These are phyloP conservation scores for Xylaria curta DNA, from an alignment of 495 filamentous ascomycete genomes.

Conservation along the genomic window DNA sequence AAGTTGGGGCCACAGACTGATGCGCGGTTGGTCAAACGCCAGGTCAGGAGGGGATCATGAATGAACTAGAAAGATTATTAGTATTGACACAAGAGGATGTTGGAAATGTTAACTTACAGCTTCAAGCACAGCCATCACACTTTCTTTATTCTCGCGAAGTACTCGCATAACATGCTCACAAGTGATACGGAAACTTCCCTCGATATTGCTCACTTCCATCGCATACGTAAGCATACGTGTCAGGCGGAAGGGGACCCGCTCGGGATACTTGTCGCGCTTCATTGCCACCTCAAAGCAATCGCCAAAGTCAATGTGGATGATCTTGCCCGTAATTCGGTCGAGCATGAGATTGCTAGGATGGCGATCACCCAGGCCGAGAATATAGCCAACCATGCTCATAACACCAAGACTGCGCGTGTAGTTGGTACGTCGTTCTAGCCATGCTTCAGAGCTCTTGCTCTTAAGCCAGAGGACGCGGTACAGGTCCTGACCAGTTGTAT, in stretches of 20 bases:
- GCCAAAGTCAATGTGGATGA: slow-evolving; percentile 98
- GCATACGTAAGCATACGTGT: slow-evolving; percentile 99
- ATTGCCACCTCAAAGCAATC: slow-evolving; percentile 99
- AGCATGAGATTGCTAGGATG: slow-evolving; percentile 98
- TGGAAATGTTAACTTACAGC: slow-evolving; percentile 68
- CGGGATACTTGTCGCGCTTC: slow-evolving; percentile 99
- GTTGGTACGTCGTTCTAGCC: slow-evolving; percentile 95
- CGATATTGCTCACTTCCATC: slow-evolving; percentile 99
- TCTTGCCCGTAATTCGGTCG: slow-evolving; percentile 91
- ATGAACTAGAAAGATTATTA: slow-evolving; percentile 73
- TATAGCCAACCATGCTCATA: slow-evolving; percentile 99
- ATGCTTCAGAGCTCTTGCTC: slow-evolving; percentile 96
- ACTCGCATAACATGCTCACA: slow-evolving; percentile 99
- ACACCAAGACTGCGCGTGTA: slow-evolving; percentile 97
- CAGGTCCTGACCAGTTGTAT: slow-evolving; percentile 97
- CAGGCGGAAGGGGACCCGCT: slow-evolving; percentile 94
- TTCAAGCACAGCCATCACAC: slow-evolving; percentile 96
- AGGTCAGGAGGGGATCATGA: slow-evolving; percentile 96
- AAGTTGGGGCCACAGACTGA: slow-evolving; percentile 79
- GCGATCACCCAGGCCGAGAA: slow-evolving; percentile 93
- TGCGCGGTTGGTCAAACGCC: slow-evolving; percentile 88
- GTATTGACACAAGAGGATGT: slow-evolving; percentile 30
- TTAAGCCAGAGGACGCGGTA: slow-evolving; percentile 98
- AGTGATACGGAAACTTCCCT: slow-evolving; percentile 95
- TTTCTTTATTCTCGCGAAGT: slow-evolving; percentile 94